phyloP scores from a whole-genome alignment of 805 yeast species.

The Starmerella stigmatis region DNA sequence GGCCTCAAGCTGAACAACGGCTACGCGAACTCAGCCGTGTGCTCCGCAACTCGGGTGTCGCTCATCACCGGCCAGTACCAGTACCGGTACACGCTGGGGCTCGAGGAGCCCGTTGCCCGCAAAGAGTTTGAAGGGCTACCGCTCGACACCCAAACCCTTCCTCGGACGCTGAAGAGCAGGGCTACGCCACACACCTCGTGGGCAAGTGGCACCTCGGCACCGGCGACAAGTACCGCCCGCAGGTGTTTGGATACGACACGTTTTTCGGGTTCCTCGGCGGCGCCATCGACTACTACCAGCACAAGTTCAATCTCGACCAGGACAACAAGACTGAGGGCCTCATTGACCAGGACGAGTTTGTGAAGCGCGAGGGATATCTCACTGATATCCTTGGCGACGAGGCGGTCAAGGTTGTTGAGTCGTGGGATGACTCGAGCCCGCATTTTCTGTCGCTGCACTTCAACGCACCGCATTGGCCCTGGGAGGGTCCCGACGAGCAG shows the following conservation, averaged over 20 bases:
- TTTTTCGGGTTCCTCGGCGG: conserved; percentile 24
- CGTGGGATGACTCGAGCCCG: conserved; percentile 32
- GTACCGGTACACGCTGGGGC: conserved; percentile 30
- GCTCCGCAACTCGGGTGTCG: conserved; percentile 57
- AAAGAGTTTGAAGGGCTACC: conserved; percentile 13
- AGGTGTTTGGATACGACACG: conserved; percentile 23
- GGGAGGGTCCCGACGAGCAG: conserved; percentile 43
- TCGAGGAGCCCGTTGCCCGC: conserved; percentile 22
- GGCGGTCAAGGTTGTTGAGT: conserved; percentile 34
- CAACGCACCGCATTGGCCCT: conserved; percentile 61
- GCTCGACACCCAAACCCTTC: conserved; percentile 27
- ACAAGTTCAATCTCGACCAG: conserved; percentile 14
- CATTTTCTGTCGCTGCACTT: conserved; percentile 46
- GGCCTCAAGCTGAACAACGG: conserved; percentile 48
- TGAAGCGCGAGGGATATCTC: conserved; percentile 23
- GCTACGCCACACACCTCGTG: conserved; percentile 42
- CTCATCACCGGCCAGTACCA: conserved; percentile 51
- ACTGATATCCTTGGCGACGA: conserved; percentile 24
- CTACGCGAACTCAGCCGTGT: conserved; percentile 56
- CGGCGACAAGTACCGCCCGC: conserved; percentile 30
- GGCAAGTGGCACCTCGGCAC: conserved; percentile 58
- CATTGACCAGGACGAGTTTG: conserved; percentile 22
- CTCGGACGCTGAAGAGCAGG: conserved; percentile 42
- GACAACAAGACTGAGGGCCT: conserved; percentile 16
- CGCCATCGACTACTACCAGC: conserved; percentile 23